Conservation (phyloP, 2,329 filamentous ascomycete genomes). For the Diaporthe batatas region DNA sequence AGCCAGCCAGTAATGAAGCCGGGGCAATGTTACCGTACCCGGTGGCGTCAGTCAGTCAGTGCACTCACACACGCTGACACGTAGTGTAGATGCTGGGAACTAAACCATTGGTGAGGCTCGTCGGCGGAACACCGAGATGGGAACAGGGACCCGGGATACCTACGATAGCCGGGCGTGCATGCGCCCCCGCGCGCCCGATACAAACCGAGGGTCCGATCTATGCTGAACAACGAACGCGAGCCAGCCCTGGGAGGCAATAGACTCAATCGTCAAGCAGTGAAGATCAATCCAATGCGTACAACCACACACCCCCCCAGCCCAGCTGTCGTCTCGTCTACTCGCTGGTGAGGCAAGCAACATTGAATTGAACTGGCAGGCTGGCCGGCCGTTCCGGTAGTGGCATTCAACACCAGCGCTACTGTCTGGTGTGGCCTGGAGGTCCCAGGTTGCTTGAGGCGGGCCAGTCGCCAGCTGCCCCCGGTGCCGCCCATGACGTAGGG, state of each 20-base stretch:
- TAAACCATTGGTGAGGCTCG: not conserved
- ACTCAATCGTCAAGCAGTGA: not conserved
- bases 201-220: constrained; percentile 5
- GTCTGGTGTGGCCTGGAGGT: not conserved
- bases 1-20: not conserved
- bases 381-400: constrained; percentile 19
- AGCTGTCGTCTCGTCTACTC: not conserved
- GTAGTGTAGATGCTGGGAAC: not conserved
- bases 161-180: too few relatives aligned
- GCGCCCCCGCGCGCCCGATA: not conserved
- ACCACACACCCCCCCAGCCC: constrained; percentile 6
- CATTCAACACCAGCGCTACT: constrained; percentile 23
- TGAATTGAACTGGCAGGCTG: not conserved
- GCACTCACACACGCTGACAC: not conserved
- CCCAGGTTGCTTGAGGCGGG: not conserved
- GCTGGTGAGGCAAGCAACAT: constrained; percentile 8
- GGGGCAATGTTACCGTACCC: constrained; percentile 18
- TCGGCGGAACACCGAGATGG: not conserved
- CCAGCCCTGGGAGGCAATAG: not conserved
- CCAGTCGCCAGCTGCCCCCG: constrained; percentile 7
- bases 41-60: not conserved
- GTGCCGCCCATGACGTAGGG: constrained; percentile 27
- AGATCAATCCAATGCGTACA: constrained; percentile 16
- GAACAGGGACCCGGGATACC: not conserved
- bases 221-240: not conserved